A percentile compares a stretch with the other conserved stretches of the same genome.
phyloP scores from a whole-genome alignment of 352 stramenopile species.

The Sclerospora graminicola region DNA sequence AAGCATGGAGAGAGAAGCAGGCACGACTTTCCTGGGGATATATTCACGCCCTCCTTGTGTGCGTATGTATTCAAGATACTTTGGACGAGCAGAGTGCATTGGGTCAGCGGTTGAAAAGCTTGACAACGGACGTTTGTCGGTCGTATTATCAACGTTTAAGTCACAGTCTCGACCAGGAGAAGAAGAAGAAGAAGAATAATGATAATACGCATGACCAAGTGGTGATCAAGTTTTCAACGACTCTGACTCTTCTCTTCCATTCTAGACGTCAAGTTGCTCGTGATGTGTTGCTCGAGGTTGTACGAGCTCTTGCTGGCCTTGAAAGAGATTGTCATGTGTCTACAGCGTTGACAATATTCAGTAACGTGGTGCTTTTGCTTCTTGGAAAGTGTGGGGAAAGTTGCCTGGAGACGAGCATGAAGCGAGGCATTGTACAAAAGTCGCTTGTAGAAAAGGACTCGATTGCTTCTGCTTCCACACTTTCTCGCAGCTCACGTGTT shows the following conservation, averaged over 20 bases:
- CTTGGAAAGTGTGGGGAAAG: constrained; percentile 12
- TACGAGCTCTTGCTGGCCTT: constrained; percentile 15
- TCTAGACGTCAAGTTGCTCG: constrained; percentile 4
- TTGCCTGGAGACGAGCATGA: constrained; percentile 9
- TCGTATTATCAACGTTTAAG: constrained; percentile 17
- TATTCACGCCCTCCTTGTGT: constrained; percentile 27
- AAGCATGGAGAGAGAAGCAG: constrained; percentile 25
- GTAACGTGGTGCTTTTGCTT: constrained; percentile 22
- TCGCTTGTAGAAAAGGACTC: constrained; percentile 23
- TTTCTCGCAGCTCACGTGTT: constrained; percentile 1
- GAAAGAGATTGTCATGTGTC: constrained; percentile 1
- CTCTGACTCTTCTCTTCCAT: constrained; percentile 19
- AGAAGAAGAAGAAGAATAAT: no score
- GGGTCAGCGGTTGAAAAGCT: constrained; percentile 13
- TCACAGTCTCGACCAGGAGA: constrained; percentile 2
- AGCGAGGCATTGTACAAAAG: constrained; percentile 27
- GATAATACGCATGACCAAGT: constrained; percentile 8
- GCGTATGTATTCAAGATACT: constrained; percentile 10
- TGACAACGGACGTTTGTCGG: constrained; percentile 12
- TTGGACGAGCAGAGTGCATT: constrained; percentile 9
- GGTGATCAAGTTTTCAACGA: constrained; percentile 17
- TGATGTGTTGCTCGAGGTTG: constrained; percentile 15
- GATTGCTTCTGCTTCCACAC: constrained; percentile 4
- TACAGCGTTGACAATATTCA: constrained; percentile 13
- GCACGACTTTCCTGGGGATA: constrained; percentile 33